phyloP scores from a whole-genome alignment of 108 stramenopile species.

The Conticribra weissflogii region DNA sequence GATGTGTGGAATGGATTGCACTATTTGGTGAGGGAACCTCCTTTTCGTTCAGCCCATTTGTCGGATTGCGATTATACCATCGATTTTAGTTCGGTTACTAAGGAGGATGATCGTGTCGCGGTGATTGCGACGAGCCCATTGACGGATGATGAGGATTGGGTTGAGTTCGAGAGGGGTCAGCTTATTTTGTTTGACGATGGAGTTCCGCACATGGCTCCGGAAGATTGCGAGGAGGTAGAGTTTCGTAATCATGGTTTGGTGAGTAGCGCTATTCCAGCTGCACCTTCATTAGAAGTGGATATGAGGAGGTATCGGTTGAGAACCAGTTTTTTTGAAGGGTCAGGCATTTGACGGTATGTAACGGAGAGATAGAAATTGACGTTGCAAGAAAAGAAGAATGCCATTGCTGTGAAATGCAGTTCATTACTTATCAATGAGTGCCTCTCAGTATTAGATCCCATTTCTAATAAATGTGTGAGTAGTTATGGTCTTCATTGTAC shows the following conservation, averaged over 20 bases:
- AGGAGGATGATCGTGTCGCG: constrained; percentile 67
- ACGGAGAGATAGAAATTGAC: too few species aligned
- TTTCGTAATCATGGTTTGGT: constrained; percentile 60
- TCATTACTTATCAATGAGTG: too few species aligned
- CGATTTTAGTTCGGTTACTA: constrained; percentile 63
- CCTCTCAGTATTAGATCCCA: too few species aligned
- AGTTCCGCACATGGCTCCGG: constrained; percentile 46
- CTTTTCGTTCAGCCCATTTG: constrained; percentile 46
- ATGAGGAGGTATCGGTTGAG: constrained; percentile 25
- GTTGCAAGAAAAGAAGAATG: too few species aligned
- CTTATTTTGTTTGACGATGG: constrained; percentile 78
- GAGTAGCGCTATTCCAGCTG: constrained; percentile 19
- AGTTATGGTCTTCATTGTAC: too few species aligned
- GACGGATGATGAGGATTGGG: constrained; percentile 76
- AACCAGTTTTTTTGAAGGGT: constrained; percentile 21
- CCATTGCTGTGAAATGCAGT: too few species aligned
- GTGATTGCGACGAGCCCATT: constrained; percentile 86
- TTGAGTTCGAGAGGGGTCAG: constrained; percentile 67
- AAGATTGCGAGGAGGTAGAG: constrained; percentile 58
- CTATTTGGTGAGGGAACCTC: constrained; percentile 73
- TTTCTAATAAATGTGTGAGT: too few species aligned
- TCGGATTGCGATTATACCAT: constrained; percentile 63
- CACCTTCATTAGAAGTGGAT: constrained; percentile 18
- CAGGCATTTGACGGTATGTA: constrained; percentile 10
- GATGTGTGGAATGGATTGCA: constrained; percentile 86